These are phyloP conservation scores for Acanthamoeba culbertsoni DNA, from an alignment of 208 protist genomes.

Conservation along the genomic window DNA sequence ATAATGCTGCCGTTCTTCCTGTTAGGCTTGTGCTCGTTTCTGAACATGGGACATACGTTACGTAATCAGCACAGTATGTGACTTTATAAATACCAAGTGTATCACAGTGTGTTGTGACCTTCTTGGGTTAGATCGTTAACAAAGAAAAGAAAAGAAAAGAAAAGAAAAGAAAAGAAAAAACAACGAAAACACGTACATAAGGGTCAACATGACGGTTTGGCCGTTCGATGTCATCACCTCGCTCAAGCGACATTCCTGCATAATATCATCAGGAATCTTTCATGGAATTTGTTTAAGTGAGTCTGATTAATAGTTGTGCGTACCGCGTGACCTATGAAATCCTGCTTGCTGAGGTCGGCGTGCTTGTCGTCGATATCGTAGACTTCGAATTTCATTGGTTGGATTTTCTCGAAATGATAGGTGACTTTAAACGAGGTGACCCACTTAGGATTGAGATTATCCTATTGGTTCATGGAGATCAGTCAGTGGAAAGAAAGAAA, in stretches of 20 bases:
- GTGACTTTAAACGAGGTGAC: neutral
- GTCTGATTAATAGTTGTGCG: neutral
- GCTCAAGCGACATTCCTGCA: constrained; percentile 41
- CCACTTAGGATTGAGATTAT: constrained; percentile 49
- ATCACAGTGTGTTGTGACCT: too few species aligned
- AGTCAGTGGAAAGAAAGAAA: neutral
- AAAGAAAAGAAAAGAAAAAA: neutral
- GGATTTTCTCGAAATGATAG: constrained; percentile 43
- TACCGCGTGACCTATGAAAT: constrained; percentile 46
- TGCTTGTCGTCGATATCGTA: constrained; percentile 55
- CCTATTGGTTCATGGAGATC: neutral
- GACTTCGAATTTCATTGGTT: constrained; percentile 30
- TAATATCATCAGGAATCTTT: neutral
- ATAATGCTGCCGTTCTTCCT: constrained; percentile 11
- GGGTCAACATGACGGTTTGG: neutral
- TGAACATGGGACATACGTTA: too few species aligned
- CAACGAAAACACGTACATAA: neutral
- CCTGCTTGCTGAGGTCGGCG: neutral
- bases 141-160: neutral
- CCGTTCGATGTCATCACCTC: neutral
- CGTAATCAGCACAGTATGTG: too few species aligned
- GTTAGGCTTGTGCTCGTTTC: constrained; percentile 18
- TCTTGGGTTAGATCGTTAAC: too few species aligned
- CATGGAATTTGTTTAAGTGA: neutral
- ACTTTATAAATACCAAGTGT: too few species aligned